These are phyloP conservation scores for Novymonas esmeraldas DNA, from an alignment of 208 protist genomes.

Conservation along the genomic window DNA sequence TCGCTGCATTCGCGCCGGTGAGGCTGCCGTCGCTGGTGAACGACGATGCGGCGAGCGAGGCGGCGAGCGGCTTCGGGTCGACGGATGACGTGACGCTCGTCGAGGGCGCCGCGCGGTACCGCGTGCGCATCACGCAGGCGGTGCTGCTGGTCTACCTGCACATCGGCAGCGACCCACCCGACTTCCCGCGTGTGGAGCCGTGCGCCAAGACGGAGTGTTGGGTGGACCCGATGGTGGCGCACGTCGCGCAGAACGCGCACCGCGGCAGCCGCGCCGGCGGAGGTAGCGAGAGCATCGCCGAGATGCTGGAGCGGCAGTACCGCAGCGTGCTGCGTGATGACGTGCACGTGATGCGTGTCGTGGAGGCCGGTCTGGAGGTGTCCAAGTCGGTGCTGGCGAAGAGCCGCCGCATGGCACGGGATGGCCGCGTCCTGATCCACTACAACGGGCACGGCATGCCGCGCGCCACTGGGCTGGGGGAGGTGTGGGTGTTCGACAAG, in stretches of 20 bases:
- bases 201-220: constrained; percentile 97
- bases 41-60: constrained; percentile 41
- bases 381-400: constrained; percentile 87
- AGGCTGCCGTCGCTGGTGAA: constrained; percentile 67
- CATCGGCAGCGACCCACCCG: constrained; percentile 98
- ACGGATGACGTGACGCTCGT: constrained; percentile 24
- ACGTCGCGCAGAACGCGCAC: constrained; percentile 47
- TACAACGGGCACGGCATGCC: constrained; percentile 99
- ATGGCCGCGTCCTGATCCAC: constrained; percentile 97
- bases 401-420: constrained; percentile 77
- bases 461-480: constrained; percentile 95
- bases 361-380: constrained; percentile 96
- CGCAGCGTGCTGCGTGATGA: constrained; percentile 62
- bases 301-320: constrained; percentile 94
- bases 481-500: constrained; percentile 99
- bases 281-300: constrained; percentile 93
- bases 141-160: constrained; percentile 97
- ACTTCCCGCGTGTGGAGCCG: constrained; percentile 94
- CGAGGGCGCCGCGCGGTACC: constrained; percentile 25
- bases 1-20: constrained; percentile 66
- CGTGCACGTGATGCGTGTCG: constrained; percentile 61
- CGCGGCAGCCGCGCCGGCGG: constrained; percentile 31
- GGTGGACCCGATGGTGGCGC: constrained; percentile 90
- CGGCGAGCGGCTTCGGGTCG: constrained; percentile 15
- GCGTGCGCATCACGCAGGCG: constrained; percentile 64